A percentile compares a stretch with the other conserved stretches of the same genome.
Evolutionary conservation across 257 asterid genomes (phyloP).

Genomic region (Coffea canephora): DNA sequence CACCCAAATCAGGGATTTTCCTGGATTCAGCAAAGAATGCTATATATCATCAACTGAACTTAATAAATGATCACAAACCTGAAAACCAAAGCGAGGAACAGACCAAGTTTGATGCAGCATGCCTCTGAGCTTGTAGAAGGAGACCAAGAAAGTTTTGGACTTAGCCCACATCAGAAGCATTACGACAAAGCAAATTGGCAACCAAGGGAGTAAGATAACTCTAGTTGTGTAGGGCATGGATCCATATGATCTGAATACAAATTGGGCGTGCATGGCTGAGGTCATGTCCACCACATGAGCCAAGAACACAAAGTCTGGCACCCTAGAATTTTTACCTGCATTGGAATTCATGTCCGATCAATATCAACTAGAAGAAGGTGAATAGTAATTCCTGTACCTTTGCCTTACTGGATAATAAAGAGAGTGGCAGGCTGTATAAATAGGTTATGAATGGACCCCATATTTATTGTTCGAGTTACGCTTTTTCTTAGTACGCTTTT

Average conservation of each 20-base stretch:
- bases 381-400: neutral
- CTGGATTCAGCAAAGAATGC: neutral
- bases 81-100: conserved; percentile 90
- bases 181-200: conserved; percentile 45
- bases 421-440: neutral
- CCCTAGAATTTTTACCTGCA: conserved; percentile 59
- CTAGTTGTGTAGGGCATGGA: conserved; percentile 58
- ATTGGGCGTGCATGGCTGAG: conserved; percentile 71
- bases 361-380: neutral
- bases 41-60: no score
- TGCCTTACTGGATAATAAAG: neutral
- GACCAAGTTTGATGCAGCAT: conserved; percentile 83
- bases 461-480: neutral
- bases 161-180: conserved; percentile 89
- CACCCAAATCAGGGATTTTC: neutral
- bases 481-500: neutral
- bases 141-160: conserved; percentile 65
- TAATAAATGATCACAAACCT: conserved; percentile 38
- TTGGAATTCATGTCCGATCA: neutral
- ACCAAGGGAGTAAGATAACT: conserved; percentile 39
- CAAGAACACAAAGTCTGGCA: conserved; percentile 87
- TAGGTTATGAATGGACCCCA: neutral
- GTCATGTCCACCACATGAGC: conserved; percentile 87
- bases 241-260: conserved; percentile 45
- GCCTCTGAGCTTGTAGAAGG: conserved; percentile 63